These are phyloP conservation scores for Tricholoma terreum DNA, from an alignment of 768 basidiomycete species.

Conservation along the genomic window DNA sequence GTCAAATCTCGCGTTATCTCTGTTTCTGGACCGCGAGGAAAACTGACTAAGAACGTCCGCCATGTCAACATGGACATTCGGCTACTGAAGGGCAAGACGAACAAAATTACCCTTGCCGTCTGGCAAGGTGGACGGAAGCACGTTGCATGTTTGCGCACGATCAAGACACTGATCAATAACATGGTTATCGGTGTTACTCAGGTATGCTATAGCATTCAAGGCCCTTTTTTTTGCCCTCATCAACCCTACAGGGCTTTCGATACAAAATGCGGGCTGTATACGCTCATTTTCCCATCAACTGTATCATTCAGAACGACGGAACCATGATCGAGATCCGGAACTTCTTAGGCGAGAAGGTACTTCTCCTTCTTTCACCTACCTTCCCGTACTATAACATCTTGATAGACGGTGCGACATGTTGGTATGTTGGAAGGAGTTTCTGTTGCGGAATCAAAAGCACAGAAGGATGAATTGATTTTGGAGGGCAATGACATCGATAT, in stretches of 20 bases:
- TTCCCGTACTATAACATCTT: neutral
- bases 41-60: slow-evolving; percentile 86
- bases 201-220: slow-evolving; percentile 38
- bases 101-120: slow-evolving; percentile 85
- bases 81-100: slow-evolving; percentile 73
- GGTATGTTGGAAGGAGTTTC: slow-evolving; percentile 88
- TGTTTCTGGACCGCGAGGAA: slow-evolving; percentile 91
- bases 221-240: neutral
- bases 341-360: slow-evolving; percentile 91
- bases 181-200: slow-evolving; percentile 98
- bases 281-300: slow-evolving; percentile 99
- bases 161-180: slow-evolving; percentile 93
- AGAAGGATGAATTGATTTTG: slow-evolving; percentile 93
- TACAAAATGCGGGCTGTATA: slow-evolving; percentile 99
- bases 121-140: slow-evolving; percentile 99
- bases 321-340: slow-evolving; percentile 84
- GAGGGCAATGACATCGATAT: slow-evolving; percentile 96
- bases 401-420: slow-evolving; percentile 88
- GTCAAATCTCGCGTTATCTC: slow-evolving; percentile 91
- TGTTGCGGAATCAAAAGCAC: slow-evolving; percentile 80
- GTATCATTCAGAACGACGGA: slow-evolving; percentile 82
- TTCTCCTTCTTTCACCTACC: neutral
- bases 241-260: slow-evolving; percentile 78
- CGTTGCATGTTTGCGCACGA: slow-evolving; percentile 95
- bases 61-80: slow-evolving; percentile 95